Percentiles rank a stretch among this genome's conserved stretches.
Conservation (phyloP, 225 moss, liverwort and hornwort species). For the Takakia lepidozioides region DNA sequence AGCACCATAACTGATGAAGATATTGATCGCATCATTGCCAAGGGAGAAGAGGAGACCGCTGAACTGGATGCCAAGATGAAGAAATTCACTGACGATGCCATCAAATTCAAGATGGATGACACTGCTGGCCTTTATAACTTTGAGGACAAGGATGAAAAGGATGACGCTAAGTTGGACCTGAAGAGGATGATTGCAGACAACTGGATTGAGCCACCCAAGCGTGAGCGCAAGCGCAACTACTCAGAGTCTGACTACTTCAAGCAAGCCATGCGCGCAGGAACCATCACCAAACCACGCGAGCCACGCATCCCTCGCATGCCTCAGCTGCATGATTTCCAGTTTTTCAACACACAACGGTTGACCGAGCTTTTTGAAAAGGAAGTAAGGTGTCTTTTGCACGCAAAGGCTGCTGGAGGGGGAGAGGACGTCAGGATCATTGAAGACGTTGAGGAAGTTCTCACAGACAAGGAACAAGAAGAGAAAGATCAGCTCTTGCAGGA, state of each 20-base stretch:
- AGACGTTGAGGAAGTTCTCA: slow-evolving; percentile 85
- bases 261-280: slow-evolving; percentile 91
- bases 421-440: slow-evolving; percentile 80
- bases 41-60: slow-evolving; percentile 97
- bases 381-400: slow-evolving; percentile 86
- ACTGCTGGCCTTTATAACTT: slow-evolving; percentile 97
- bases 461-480: slow-evolving; percentile 84
- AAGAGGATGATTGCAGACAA: slow-evolving; percentile 94
- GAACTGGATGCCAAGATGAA: slow-evolving; percentile 99
- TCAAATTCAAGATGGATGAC: slow-evolving; percentile 99
- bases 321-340: slow-evolving; percentile 96
- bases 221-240: slow-evolving; percentile 96
- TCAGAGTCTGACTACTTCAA: slow-evolving; percentile 99
- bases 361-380: slow-evolving; percentile 98
- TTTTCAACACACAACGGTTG: slow-evolving; percentile 83
- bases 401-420: slow-evolving; percentile 66
- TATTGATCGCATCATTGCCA: slow-evolving; percentile 98
- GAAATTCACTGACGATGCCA: slow-evolving; percentile 99
- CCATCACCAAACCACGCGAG: slow-evolving; percentile 87
- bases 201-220: slow-evolving; percentile 95
- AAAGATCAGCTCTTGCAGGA: slow-evolving; percentile 89
- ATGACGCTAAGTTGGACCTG: slow-evolving; percentile 80
- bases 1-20: slow-evolving; percentile 99
- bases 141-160: slow-evolving; percentile 92
- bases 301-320: slow-evolving; percentile 99